phyloP scores from a whole-genome alignment of 805 yeast genomes.

The Brettanomyces nanus region DNA sequence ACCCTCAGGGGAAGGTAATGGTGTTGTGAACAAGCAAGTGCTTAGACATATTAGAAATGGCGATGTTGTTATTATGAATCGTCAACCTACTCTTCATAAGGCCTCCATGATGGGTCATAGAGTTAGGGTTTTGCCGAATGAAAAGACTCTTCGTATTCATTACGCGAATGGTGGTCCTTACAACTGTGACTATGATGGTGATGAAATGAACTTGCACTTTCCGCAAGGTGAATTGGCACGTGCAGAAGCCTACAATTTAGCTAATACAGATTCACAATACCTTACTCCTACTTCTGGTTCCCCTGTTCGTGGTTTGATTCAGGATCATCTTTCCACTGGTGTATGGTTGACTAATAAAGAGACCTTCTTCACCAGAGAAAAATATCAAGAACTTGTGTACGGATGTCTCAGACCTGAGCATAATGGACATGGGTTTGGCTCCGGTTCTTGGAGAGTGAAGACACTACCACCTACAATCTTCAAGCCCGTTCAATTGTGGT shows the following conservation, averaged over 20 bases:
- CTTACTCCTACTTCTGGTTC: slow-evolving; percentile 97
- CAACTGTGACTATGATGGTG: slow-evolving; percentile 99
- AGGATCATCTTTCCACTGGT: slow-evolving; percentile 98
- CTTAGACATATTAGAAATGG: slow-evolving; percentile 89
- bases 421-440: slow-evolving; percentile 38
- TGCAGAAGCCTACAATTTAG: slow-evolving; percentile 90
- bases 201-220: slow-evolving; percentile 99
- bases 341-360: slow-evolving; percentile 96
- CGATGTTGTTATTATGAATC: slow-evolving; percentile 95
- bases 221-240: slow-evolving; percentile 97
- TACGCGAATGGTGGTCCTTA: slow-evolving; percentile 99
- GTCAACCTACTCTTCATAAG: slow-evolving; percentile 98
- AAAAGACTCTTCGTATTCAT: slow-evolving; percentile 91
- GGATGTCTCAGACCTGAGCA: slow-evolving; percentile 95
- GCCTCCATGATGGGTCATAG: slow-evolving; percentile 99
- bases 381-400: slow-evolving; percentile 88
- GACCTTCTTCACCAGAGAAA: slow-evolving; percentile 80
- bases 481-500: slow-evolving; percentile 91
- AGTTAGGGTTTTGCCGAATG: slow-evolving; percentile 94
- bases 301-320: slow-evolving; percentile 97
- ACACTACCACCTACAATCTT: slow-evolving; percentile 85
- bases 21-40: slow-evolving; percentile 82
- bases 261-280: slow-evolving; percentile 96
- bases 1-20: slow-evolving; percentile 50
- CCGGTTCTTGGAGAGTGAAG: slow-evolving; percentile 33